Percentiles rank a stretch among this genome's conserved stretches.
Evolutionary conservation across 805 yeast species (phyloP).

Genomic region (Wickerhamiella dianesei): DNA sequence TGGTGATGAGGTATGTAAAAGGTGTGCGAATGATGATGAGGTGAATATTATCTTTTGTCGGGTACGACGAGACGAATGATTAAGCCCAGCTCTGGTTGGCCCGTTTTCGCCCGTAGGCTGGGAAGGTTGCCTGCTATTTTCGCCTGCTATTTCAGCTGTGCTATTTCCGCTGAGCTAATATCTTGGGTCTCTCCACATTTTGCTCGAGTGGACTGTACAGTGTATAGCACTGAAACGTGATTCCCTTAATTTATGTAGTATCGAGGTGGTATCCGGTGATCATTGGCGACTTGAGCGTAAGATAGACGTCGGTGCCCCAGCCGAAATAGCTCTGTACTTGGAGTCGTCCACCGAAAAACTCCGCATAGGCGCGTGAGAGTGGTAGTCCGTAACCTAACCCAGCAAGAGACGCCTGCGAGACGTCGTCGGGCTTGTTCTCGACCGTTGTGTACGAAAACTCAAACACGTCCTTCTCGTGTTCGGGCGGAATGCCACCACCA

Average conservation of each 20-base stretch:
- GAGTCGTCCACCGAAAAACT: constrained; percentile 56
- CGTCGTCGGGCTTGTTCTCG: constrained; percentile 42
- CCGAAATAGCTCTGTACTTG: constrained; percentile 61
- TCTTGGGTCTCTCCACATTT: too few relatives aligned
- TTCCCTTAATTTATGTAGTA: background rate
- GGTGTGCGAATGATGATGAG: background rate
- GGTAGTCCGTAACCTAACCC: constrained; percentile 98
- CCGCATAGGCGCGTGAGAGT: constrained; percentile 59
- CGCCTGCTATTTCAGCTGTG: too few relatives aligned
- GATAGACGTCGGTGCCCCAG: constrained; percentile 66
- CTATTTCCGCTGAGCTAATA: too few relatives aligned
- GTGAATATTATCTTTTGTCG: background rate
- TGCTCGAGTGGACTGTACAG: too few relatives aligned
- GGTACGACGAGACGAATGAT: background rate
- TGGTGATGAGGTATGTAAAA: background rate
- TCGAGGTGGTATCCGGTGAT: constrained; percentile 14
- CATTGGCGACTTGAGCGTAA: constrained; percentile 25
- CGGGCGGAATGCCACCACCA: constrained; percentile 78
- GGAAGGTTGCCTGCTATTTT: too few relatives aligned
- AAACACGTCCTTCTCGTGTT: constrained; percentile 52
- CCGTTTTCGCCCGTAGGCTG: background rate
- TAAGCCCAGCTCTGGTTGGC: background rate
- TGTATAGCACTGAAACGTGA: background rate
- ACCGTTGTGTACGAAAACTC: constrained; percentile 81
- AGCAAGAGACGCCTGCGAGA: constrained; percentile 42